These are phyloP conservation scores for Tricholomella constricta DNA, from an alignment of 768 basidiomycete species.

Conservation along the genomic window DNA sequence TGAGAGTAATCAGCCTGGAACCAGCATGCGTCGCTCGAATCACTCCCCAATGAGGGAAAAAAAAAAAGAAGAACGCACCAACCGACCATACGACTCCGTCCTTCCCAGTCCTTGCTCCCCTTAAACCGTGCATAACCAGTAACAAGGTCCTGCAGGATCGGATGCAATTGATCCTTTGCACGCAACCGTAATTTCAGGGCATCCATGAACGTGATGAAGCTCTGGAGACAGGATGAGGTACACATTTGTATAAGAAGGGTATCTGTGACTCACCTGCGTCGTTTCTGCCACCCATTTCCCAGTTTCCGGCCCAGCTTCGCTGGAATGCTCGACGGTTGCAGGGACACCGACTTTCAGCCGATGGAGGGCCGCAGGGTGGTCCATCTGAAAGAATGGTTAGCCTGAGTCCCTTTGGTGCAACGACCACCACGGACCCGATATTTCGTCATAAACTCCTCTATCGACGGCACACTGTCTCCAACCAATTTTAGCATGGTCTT, in stretches of 20 bases:
- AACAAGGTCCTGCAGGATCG: constrained; percentile 93
- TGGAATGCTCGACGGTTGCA: constrained; percentile 94
- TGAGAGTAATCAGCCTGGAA: constrained; percentile 89
- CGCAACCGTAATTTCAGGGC: constrained; percentile 88
- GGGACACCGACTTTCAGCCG: constrained; percentile 91
- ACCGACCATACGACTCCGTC: constrained; percentile 87
- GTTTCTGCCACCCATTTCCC: constrained; percentile 98
- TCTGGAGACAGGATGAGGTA: constrained; percentile 45
- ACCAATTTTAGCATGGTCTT: constrained; percentile 98
- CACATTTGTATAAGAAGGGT: background rate
- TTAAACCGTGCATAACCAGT: constrained; percentile 94
- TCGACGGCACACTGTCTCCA: constrained; percentile 78
- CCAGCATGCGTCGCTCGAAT: background rate
- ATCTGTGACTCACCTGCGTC: constrained; percentile 68
- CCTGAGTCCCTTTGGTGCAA: background rate
- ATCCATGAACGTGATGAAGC: constrained; percentile 99
- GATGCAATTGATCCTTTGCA: constrained; percentile 98
- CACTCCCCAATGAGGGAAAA: background rate
- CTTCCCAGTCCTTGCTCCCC: constrained; percentile 95
- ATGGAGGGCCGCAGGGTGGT: constrained; percentile 90
- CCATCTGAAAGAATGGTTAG: constrained; percentile 62
- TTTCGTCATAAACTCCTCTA: constrained; percentile 90
- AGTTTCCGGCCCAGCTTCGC: constrained; percentile 89
- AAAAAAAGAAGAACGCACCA: constrained; percentile 60
- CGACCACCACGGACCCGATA: constrained; percentile 65